Conservation (phyloP, 2,329 filamentous ascomycete species). For the Hortaea werneckii region DNA sequence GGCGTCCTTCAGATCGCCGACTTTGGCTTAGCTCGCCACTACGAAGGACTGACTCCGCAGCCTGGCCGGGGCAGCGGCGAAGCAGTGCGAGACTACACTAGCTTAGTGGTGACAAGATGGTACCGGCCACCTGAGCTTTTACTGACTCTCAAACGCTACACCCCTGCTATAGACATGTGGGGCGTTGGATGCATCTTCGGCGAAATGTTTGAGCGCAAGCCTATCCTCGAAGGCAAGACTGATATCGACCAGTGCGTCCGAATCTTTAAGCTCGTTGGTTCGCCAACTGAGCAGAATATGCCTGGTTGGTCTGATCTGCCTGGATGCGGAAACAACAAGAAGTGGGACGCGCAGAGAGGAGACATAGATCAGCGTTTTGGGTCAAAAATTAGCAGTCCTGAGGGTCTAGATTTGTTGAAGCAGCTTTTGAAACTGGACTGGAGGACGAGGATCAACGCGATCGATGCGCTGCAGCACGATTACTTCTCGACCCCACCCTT, state of each 20-base stretch:
- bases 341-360: slow-evolving; percentile 50
- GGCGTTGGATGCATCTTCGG: slow-evolving; percentile 97
- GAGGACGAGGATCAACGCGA: slow-evolving; percentile 78
- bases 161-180: slow-evolving; percentile 97
- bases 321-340: slow-evolving; percentile 63
- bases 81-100: slow-evolving; percentile 83
- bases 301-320: slow-evolving; percentile 78
- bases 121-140: slow-evolving; percentile 91
- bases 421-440: slow-evolving; percentile 85
- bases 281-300: slow-evolving; percentile 84
- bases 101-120: slow-evolving; percentile 94
- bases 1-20: slow-evolving; percentile 94
- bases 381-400: slow-evolving; percentile 34
- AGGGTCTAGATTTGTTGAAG: slow-evolving; percentile 67
- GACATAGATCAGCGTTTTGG: slow-evolving; percentile 66
- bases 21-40: slow-evolving; percentile 88
- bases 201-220: slow-evolving; percentile 91
- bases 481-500: slow-evolving; percentile 76
- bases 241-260: slow-evolving; percentile 84
- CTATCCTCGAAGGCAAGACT: slow-evolving; percentile 81
- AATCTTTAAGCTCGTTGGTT: slow-evolving; percentile 87
- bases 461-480: slow-evolving; percentile 82
- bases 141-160: slow-evolving; percentile 79
- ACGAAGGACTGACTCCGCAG: slow-evolving; percentile 72
- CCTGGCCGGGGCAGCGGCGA: slow-evolving; percentile 72